Conservation (phyloP, 768 basidiomycete genomes). For the Russula sp. region DNA sequence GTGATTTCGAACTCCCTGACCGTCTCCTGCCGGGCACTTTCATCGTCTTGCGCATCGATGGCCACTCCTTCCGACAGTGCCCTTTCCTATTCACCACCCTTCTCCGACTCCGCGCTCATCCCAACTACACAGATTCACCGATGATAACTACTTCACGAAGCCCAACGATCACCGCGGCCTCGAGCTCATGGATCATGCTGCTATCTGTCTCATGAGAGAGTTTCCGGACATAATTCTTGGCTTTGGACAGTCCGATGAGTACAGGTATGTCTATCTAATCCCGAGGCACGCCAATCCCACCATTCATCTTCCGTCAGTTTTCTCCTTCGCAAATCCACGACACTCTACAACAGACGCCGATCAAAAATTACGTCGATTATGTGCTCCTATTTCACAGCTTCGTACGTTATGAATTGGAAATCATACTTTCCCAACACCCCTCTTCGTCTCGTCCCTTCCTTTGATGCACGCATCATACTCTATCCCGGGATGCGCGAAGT, state of each 20-base stretch:
- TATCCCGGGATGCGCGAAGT: slow-evolving; percentile 74
- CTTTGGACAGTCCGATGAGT: slow-evolving; percentile 98
- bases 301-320: slow-evolving; percentile 55
- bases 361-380: slow-evolving; percentile 85
- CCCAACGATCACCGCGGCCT: slow-evolving; percentile 91
- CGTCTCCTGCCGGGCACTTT: slow-evolving; percentile 78
- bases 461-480: slow-evolving; percentile 83
- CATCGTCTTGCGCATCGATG: slow-evolving; percentile 85
- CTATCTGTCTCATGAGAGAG: slow-evolving; percentile 73
- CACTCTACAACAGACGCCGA: slow-evolving; percentile 79
- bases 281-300: background rate
- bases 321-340: slow-evolving; percentile 69
- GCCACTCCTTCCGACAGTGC: slow-evolving; percentile 90
- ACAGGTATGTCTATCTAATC: slow-evolving; percentile 52
- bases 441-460: slow-evolving; percentile 82
- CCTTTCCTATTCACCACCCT: slow-evolving; percentile 18
- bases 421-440: slow-evolving; percentile 69
- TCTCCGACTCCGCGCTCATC: background rate
- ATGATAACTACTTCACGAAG: slow-evolving; percentile 76
- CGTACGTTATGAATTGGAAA: slow-evolving; percentile 85
- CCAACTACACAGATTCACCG: slow-evolving; percentile 63
- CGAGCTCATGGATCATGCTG: slow-evolving; percentile 89
- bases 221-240: slow-evolving; percentile 81
- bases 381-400: slow-evolving; percentile 86
- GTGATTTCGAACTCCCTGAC: slow-evolving; percentile 86